Evolutionary conservation across 495 filamentous ascomycete genomes (phyloP), one percentile per base, ranked within the genome.

Genomic region (Massariosphaeria phaeospora): DNA sequence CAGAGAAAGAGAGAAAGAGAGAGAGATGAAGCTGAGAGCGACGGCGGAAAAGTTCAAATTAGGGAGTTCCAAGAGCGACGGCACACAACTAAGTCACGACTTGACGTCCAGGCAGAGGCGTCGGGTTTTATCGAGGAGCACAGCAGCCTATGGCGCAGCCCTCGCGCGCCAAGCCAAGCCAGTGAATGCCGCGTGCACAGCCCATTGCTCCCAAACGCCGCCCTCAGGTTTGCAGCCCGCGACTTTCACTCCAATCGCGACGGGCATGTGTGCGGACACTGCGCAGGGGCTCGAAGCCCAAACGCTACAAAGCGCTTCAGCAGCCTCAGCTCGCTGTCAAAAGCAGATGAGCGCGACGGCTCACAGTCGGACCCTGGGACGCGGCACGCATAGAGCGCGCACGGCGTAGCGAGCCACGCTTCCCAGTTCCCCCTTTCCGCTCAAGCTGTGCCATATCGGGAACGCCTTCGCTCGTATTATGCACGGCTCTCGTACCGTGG

Each of bases 181-280:
- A 35, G 40, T 17, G 42, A 47, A 26, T 17, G 51, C 34, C 33
- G n/a, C n/a, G 52, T 48, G 52, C 52, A 55, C 44, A 55, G 52
- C 52, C 52, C 52, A 15, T 12, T 2, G 15, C 6, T 3, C 38
- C 18, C 38, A 40, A 21, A 40, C 17, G 38, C 15, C 38, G 18
- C 17, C 38, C 15, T n/a, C 9, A n/a, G 6, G 38, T 12, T 40
- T 17, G 38, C 38, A 23, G 24, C 7, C 29, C 17, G 17, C 17
- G 17, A 21, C 23, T 17, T n/a, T 18, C 49, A 38, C 48, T 12
- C 54, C 45, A 57, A 57, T 57, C 25, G 34, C 27, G 27, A 12
- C 23, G 24, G 11, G 10, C 13, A 25, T 43, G n/a, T 20, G 20
- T 10, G 11, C 8, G 7, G 20, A 6, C 35, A 12, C n/a, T 18